These are phyloP conservation scores for Salix exigua DNA, from an alignment of 345 rosid genomes.

Conservation along the genomic window DNA sequence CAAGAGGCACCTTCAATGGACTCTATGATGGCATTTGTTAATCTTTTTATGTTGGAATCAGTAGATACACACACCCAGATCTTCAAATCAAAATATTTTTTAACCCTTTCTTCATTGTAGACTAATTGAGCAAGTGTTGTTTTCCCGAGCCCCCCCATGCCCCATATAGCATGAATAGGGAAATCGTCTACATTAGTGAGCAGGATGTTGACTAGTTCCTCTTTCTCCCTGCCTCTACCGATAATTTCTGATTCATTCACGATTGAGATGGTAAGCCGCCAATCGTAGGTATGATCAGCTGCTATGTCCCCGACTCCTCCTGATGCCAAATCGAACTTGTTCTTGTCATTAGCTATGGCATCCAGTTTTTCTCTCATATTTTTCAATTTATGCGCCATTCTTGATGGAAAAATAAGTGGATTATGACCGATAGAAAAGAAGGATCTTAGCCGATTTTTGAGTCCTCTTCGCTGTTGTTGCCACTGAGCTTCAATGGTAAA, in stretches of 20 bases:
- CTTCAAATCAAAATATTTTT: not conserved
- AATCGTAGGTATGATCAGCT: not conserved
- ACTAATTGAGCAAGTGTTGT: conserved; percentile 5
- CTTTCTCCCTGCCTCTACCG: not conserved
- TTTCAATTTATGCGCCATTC: not conserved
- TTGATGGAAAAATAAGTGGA: not conserved
- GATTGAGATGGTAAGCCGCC: not conserved
- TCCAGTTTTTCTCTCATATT: not conserved
- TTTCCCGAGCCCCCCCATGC: conserved; percentile 1
- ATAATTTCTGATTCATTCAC: not conserved
- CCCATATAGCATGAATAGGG: conserved; percentile 5
- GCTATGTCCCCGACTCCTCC: too few relatives aligned
- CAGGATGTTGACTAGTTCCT: not conserved
- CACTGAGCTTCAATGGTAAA: not conserved
- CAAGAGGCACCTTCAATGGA: not conserved
- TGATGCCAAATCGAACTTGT: not conserved
- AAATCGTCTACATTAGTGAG: not conserved
- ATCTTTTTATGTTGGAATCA: not conserved
- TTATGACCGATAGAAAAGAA: not conserved
- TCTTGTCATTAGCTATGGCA: not conserved
- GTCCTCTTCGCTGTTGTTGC: not conserved
- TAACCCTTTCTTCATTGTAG: not conserved
- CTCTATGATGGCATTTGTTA: conserved; percentile 1
- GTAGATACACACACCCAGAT: conserved; percentile 10
- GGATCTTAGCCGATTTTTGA: not conserved